Conservation (phyloP, 192 early-diverging fungal species). For the Powellomyces hirtus region DNA sequence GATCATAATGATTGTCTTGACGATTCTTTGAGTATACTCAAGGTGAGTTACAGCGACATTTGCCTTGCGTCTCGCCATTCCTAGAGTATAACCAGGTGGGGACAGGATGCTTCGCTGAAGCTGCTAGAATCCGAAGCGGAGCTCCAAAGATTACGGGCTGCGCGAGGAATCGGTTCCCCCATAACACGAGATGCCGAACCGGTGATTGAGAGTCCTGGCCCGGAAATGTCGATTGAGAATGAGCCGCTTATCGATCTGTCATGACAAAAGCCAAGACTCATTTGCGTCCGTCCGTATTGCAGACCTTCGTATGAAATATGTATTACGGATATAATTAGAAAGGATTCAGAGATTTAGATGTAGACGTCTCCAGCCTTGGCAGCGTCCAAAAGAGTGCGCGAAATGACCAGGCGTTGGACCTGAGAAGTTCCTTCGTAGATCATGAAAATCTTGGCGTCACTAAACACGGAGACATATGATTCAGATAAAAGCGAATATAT, state of each 20-base stretch:
- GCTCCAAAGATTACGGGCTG: not conserved
- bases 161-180: too few species aligned
- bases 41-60: not conserved
- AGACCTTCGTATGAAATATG: too few species aligned
- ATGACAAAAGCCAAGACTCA: too few species aligned
- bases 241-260: too few species aligned
- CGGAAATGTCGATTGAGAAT: too few species aligned
- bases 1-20: not conserved
- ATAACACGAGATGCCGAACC: too few species aligned
- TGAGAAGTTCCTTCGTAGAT: constrained; percentile 97
- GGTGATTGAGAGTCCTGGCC: too few species aligned
- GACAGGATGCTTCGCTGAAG: not conserved
- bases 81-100: too few species aligned
- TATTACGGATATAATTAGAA: too few species aligned
- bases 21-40: not conserved
- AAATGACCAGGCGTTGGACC: constrained; percentile 92
- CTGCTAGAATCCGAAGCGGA: not conserved
- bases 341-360: not conserved
- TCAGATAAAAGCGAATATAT: not conserved
- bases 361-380: constrained; percentile 43
- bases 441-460: constrained; percentile 89
- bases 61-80: too few species aligned
- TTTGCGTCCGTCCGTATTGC: too few species aligned
- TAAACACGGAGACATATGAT: not conserved
- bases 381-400: constrained; percentile 71